Evolutionary conservation across 768 basidiomycete species (phyloP).

Genomic region (Serendipita sp.): DNA sequence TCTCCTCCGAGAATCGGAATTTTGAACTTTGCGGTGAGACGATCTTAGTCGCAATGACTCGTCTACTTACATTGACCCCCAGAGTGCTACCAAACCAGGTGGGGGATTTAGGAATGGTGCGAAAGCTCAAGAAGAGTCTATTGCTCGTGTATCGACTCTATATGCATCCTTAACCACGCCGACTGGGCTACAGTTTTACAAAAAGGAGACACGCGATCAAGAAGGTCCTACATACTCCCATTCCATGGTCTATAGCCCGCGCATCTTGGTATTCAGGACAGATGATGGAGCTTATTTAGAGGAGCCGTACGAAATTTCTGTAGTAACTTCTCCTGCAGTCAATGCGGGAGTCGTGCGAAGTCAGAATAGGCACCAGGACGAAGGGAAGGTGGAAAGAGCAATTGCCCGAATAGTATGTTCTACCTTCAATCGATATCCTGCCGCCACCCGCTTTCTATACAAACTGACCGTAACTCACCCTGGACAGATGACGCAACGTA

Average conservation of each 20-base stretch:
- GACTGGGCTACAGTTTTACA: constrained; percentile 44
- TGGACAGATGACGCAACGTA: constrained; percentile 44
- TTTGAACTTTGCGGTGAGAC: neutral
- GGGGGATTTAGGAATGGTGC: constrained; percentile 61
- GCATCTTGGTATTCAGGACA: constrained; percentile 42
- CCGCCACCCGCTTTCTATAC: neutral
- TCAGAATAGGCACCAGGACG: neutral
- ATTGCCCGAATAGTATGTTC: neutral
- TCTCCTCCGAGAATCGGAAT: neutral
- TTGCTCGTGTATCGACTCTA: constrained; percentile 59
- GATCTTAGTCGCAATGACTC: neutral
- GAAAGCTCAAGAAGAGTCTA: constrained; percentile 65
- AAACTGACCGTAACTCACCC: neutral
- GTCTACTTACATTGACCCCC: neutral
- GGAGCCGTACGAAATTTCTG: constrained; percentile 39
- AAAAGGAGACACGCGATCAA: constrained; percentile 21
- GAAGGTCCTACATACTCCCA: constrained; percentile 52
- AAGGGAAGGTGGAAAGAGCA: neutral
- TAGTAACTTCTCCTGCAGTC: constrained; percentile 59
- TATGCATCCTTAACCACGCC: constrained; percentile 43
- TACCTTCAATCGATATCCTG: neutral
- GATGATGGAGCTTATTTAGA: constrained; percentile 40
- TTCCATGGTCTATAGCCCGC: constrained; percentile 60
- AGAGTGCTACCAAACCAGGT: constrained; percentile 44
- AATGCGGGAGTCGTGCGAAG: constrained; percentile 40